Evolutionary conservation across 306 rosid genomes (phyloP).

Genomic region (Phaseolus lunatus): DNA sequence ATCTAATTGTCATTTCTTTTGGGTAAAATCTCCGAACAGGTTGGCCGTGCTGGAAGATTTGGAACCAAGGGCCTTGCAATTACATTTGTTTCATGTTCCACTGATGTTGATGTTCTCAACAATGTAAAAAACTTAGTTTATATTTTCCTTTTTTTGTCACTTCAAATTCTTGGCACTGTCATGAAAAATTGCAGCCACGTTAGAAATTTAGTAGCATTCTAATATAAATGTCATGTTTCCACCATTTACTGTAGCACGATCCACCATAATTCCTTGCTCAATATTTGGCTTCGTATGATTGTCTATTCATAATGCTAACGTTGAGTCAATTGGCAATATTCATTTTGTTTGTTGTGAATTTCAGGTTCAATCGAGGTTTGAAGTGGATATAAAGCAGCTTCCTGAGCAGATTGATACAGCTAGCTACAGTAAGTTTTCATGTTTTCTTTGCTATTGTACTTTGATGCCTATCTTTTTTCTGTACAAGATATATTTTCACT

Average conservation of each 20-base stretch:
- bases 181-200: background rate
- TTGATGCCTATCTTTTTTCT: too few relatives aligned
- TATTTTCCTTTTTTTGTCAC: background rate
- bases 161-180: background rate
- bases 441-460: too few relatives aligned
- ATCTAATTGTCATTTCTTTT: background rate
- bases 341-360: slow-evolving; percentile 22
- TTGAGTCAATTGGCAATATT: slow-evolving; percentile 25
- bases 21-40: slow-evolving; percentile 52
- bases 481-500: background rate
- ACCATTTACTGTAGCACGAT: background rate
- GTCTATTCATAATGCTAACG: background rate
- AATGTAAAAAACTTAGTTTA: slow-evolving; percentile 58
- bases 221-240: background rate
- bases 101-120: slow-evolving; percentile 91
- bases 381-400: slow-evolving; percentile 94
- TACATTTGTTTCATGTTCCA: slow-evolving; percentile 87
- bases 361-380: slow-evolving; percentile 97
- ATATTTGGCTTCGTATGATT: background rate
- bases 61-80: slow-evolving; percentile 99
- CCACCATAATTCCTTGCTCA: background rate
- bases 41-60: slow-evolving; percentile 97
- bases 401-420: slow-evolving; percentile 97
- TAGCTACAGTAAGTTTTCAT: slow-evolving; percentile 74
- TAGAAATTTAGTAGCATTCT: background rate